Conservation (phyloP, 1,284 basidiomycete species). For the Trametes pubescens region DNA sequence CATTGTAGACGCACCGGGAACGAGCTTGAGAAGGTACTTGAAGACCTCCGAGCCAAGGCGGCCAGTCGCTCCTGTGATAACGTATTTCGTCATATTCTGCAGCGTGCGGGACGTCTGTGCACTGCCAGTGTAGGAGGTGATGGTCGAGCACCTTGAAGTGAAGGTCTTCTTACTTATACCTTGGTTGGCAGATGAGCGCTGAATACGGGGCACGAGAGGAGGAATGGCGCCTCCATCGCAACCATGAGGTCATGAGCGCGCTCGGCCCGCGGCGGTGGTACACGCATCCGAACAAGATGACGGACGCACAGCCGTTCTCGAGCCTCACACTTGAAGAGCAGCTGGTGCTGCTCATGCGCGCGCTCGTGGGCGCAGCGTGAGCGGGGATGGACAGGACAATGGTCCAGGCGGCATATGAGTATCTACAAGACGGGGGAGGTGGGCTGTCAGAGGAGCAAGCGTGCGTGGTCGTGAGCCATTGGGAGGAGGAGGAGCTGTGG, state of each 20-base stretch:
- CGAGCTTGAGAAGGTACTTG: constrained; percentile 43
- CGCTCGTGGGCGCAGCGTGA: constrained; percentile 81
- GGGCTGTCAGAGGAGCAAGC: constrained; percentile 65
- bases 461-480: constrained; percentile 87
- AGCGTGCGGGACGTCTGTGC: not conserved
- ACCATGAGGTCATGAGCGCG: constrained; percentile 64
- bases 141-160: not conserved
- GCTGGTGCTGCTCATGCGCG: constrained; percentile 84
- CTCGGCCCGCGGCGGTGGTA: constrained; percentile 68
- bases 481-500: constrained; percentile 90
- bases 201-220: constrained; percentile 46
- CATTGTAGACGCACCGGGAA: constrained; percentile 35
- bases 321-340: constrained; percentile 78
- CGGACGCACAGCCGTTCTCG: constrained; percentile 57
- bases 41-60: constrained; percentile 47
- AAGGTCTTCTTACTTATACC: too few relatives aligned
- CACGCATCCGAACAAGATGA: constrained; percentile 15
- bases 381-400: constrained; percentile 88
- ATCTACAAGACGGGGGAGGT: constrained; percentile 66
- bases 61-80: constrained; percentile 49
- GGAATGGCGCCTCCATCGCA: constrained; percentile 54
- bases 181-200: too few relatives aligned
- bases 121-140: not conserved
- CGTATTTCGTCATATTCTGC: constrained; percentile 38
- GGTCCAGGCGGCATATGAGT: constrained; percentile 67